phyloP scores from a whole-genome alignment of 1,139 yeast genomes.

The Kazachstania sp. region DNA sequence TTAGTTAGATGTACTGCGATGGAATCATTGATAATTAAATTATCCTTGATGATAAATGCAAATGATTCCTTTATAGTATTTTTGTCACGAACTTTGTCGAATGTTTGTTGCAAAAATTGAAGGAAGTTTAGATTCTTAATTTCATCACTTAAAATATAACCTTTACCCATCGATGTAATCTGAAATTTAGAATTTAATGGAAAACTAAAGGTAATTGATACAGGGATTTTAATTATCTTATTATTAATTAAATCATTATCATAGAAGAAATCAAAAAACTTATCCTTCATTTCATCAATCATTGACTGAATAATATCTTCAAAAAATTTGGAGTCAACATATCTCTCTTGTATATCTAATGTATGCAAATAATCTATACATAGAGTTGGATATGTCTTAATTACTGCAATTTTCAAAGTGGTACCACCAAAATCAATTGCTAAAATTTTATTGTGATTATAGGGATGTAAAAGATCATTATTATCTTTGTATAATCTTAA shows the following conservation, averaged over 20 bases:
- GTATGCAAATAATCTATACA: slow-evolving; percentile 10
- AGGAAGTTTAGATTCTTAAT: slow-evolving; percentile 13
- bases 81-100: slow-evolving; percentile 7
- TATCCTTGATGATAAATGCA: slow-evolving; percentile 13
- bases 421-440: slow-evolving; percentile 29
- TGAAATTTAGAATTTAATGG: slow-evolving; percentile 25
- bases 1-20: slow-evolving; percentile 29
- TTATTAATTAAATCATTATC: slow-evolving; percentile 6
- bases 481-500: slow-evolving; percentile 3
- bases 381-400: slow-evolving; percentile 11
- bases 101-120: slow-evolving; percentile 15
- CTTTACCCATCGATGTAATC: slow-evolving; percentile 32
- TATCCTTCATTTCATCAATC: slow-evolving; percentile 4
- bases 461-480: not conserved
- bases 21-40: slow-evolving; percentile 30
- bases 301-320: slow-evolving; percentile 17
- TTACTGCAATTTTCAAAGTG: slow-evolving; percentile 19
- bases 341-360: slow-evolving; percentile 12
- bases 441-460: slow-evolving; percentile 8
- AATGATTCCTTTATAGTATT: slow-evolving; percentile 2
- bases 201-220: slow-evolving; percentile 32
- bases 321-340: slow-evolving; percentile 25
- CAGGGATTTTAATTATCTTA: slow-evolving; percentile 6
- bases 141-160: slow-evolving; percentile 24
- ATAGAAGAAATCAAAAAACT: slow-evolving; percentile 6